Conservation (phyloP, 2,329 filamentous ascomycete genomes). For the Penicillium griseofulvum region DNA sequence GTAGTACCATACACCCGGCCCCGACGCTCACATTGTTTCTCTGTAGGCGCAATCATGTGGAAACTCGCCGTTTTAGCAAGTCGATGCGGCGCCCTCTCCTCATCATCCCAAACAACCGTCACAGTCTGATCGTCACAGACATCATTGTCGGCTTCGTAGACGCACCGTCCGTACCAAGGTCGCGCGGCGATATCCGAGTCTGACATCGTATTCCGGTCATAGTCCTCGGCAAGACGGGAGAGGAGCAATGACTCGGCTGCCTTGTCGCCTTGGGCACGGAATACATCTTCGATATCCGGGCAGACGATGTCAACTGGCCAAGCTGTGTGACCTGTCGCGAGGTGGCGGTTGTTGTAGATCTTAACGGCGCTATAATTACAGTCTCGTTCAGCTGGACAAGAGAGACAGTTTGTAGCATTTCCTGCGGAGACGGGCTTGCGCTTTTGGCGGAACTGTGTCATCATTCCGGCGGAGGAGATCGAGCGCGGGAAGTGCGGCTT, state of each 20-base stretch:
- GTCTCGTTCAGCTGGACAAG: slow-evolving; percentile 68
- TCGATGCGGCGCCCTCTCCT: slow-evolving; percentile 45
- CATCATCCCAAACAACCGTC: slow-evolving; percentile 82
- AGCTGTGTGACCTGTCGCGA: slow-evolving; percentile 63
- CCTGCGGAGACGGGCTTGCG: slow-evolving; percentile 76
- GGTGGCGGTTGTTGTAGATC: slow-evolving; percentile 70
- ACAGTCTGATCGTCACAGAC: slow-evolving; percentile 93
- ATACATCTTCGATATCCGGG: slow-evolving; percentile 82
- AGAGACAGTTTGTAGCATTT: slow-evolving; percentile 78
- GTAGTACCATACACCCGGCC: slow-evolving; percentile 81
- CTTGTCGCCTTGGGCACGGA: slow-evolving; percentile 44
- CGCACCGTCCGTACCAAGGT: slow-evolving; percentile 87
- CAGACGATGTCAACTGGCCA: slow-evolving; percentile 92
- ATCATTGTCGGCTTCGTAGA: slow-evolving; percentile 89
- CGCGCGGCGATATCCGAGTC: slow-evolving; percentile 53
- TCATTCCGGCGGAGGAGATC: slow-evolving; percentile 71
- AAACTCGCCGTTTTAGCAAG: slow-evolving; percentile 82
- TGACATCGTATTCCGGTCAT: slow-evolving; percentile 51
- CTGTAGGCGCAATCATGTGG: slow-evolving; percentile 91
- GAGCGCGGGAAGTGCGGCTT: slow-evolving; percentile 69
- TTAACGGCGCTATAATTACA: slow-evolving; percentile 85
- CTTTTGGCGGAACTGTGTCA: slow-evolving; percentile 73
- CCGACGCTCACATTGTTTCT: slow-evolving; percentile 80
- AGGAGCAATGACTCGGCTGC: slow-evolving; percentile 54
- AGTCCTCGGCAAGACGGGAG: slow-evolving; percentile 53